Evolutionary conservation across 2,329 filamentous ascomycete species (phyloP), one percentile per base, ranked within the genome.

Genomic region (Pseudopyrenochaeta lycopersici): DNA sequence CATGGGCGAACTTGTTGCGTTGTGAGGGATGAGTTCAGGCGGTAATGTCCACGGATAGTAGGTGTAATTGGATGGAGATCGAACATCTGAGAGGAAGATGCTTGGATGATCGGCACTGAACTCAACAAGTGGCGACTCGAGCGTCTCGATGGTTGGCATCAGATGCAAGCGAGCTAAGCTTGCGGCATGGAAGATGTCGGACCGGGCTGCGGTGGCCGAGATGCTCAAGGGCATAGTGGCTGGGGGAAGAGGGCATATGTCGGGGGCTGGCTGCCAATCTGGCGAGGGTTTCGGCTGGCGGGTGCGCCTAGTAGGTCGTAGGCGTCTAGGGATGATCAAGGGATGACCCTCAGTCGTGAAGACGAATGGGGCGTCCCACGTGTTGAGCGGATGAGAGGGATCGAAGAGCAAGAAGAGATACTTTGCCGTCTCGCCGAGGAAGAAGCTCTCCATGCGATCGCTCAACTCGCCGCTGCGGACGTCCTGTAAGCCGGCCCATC

Each of bases 371-470:
- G 88, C 88, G 75, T 98, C 95, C 33, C 96, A 79, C 17, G 86
- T 88, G 75, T 98, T 98, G 36, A 99, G 79, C 0, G 93, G 92
- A 76, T 98, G 95, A 12, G 88, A 84, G 4, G 88, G 84, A 62
- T 96, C 91, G 74, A 96, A 98, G 2, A 98, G 85, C 49, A 99
- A 80, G 73, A 96, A 98, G 58, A 99, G 81, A 74, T 99, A 99
- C 76, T 98, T 97, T 39, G 92, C 89, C 1, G 95, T 99, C 77
- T 99, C 95, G 12, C 95, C 94, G 1, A 99, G 83, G 70, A 98
- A 98, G 82, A 98, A 99, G 73, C 94, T 98, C 77, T 99, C 95
- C 95, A 98, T 98, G 30, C 95, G 89, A 73, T 99, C 93, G 64
- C 86, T 91, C 76, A 92, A 87, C 76, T 97, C 91, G 3, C 94